Conservation (phyloP, 2,329 filamentous ascomycete species). For the Xylaria sp. region DNA sequence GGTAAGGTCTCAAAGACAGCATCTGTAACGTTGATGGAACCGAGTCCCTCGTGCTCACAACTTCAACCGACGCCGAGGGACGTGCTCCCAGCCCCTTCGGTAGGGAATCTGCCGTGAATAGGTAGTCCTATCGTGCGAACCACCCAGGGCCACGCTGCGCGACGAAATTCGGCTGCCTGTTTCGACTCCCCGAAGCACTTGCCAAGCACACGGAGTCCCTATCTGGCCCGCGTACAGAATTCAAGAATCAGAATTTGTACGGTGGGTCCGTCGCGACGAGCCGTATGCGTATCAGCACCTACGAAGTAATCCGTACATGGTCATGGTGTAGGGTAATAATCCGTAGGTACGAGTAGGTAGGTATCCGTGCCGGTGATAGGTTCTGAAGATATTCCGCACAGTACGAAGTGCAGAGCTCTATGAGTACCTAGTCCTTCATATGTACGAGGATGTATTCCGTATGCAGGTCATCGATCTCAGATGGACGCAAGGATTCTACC, state of each 20-base stretch:
- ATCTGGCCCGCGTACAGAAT: background rate
- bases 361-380: no score
- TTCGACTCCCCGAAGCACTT: background rate
- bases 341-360: no score
- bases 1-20: background rate
- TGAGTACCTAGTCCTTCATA: constrained; percentile 5
- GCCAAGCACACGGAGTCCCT: background rate
- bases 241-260: background rate
- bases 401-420: background rate
- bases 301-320: no score
- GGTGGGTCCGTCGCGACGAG: background rate
- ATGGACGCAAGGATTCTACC: constrained; percentile 15
- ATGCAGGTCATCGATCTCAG: constrained; percentile 18
- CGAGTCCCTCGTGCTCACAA: background rate
- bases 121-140: background rate
- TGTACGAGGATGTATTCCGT: no score
- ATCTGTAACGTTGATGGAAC: no score
- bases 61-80: background rate
- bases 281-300: background rate
- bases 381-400: background rate
- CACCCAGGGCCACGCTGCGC: background rate
- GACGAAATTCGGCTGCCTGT: background rate
- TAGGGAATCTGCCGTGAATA: background rate
- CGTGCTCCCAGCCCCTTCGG: background rate
- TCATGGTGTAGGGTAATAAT: no score